Evolutionary conservation across 192 early-diverging fungal species (phyloP).

Genomic region (Coemansia sp.): DNA sequence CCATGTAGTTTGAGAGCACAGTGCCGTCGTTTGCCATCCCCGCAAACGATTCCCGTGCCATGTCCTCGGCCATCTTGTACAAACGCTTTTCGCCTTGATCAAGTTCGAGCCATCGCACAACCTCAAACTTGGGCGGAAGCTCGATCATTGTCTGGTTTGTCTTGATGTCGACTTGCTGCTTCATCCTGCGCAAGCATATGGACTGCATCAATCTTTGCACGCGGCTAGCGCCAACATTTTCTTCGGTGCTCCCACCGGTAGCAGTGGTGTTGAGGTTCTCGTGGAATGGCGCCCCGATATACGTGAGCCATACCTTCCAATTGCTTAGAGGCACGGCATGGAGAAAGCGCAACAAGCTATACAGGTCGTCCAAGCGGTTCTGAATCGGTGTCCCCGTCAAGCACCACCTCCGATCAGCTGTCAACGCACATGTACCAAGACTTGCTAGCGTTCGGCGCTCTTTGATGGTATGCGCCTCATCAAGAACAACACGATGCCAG

Average conservation of each 20-base stretch:
- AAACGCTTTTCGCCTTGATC: constrained; percentile 66
- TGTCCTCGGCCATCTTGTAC: constrained; percentile 66
- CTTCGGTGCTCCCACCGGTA: constrained; percentile 12
- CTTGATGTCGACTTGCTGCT: constrained; percentile 63
- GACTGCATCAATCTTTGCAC: constrained; percentile 56
- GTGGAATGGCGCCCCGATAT: constrained; percentile 74
- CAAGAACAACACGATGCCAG: constrained; percentile 87
- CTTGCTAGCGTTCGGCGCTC: constrained; percentile 71
- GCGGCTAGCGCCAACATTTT: constrained; percentile 41
- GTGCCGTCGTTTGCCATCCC: constrained; percentile 62
- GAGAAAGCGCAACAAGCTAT: constrained; percentile 81
- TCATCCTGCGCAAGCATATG: constrained; percentile 79
- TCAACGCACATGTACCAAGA: constrained; percentile 69
- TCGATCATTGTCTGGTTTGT: constrained; percentile 78
- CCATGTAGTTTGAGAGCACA: constrained; percentile 67
- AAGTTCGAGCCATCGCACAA: constrained; percentile 65
- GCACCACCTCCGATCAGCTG: constrained; percentile 77
- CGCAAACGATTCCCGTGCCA: constrained; percentile 65
- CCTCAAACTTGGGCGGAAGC: constrained; percentile 66
- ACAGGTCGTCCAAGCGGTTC: constrained; percentile 85
- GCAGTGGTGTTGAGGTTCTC: constrained; percentile 49
- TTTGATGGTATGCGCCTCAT: constrained; percentile 95
- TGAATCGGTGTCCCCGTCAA: constrained; percentile 92
- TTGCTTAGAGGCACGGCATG: constrained; percentile 68
- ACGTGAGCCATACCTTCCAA: constrained; percentile 73